Conservation (phyloP, 441 rosid species). For the Sinapis alba region DNA sequence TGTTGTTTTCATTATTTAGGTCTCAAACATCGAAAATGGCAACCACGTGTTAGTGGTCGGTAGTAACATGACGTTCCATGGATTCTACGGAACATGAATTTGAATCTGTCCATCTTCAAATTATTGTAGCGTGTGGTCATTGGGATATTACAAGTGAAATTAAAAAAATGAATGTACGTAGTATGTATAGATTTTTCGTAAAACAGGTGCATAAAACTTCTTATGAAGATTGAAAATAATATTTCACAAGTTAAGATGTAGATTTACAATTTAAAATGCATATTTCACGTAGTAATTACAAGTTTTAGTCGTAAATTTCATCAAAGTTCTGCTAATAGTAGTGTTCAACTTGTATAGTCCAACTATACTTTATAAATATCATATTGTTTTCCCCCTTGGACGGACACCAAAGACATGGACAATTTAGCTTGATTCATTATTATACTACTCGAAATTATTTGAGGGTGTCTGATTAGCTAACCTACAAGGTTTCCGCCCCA, state of each 20-base stretch:
- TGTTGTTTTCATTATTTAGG: background rate
- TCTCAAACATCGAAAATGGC: background rate
- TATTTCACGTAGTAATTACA: background rate
- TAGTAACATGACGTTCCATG: too few relatives aligned
- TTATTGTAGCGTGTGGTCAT: too few relatives aligned
- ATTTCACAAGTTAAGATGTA: too few relatives aligned
- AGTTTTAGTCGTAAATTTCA: background rate
- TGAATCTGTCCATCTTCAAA: too few relatives aligned
- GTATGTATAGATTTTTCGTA: too few relatives aligned
- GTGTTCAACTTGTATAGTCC: constrained; percentile 28
- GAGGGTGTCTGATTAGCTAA: constrained; percentile 24
- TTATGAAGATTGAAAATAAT: too few relatives aligned
- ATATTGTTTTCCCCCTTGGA: constrained; percentile 1
- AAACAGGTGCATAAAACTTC: too few relatives aligned
- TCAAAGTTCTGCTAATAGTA: background rate
- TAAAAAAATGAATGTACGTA: too few relatives aligned
- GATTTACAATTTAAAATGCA: background rate
- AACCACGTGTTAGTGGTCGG: too few relatives aligned
- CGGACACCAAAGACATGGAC: constrained; percentile 16
- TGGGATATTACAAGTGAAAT: too few relatives aligned
- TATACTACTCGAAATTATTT: background rate
- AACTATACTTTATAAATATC: constrained; percentile 2
- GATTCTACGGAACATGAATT: too few relatives aligned
- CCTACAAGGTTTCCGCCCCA: too few relatives aligned
- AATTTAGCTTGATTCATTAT: background rate